These are phyloP conservation scores for Pichia membranifaciens DNA, from an alignment of 805 yeast species.

Conservation along the genomic window DNA sequence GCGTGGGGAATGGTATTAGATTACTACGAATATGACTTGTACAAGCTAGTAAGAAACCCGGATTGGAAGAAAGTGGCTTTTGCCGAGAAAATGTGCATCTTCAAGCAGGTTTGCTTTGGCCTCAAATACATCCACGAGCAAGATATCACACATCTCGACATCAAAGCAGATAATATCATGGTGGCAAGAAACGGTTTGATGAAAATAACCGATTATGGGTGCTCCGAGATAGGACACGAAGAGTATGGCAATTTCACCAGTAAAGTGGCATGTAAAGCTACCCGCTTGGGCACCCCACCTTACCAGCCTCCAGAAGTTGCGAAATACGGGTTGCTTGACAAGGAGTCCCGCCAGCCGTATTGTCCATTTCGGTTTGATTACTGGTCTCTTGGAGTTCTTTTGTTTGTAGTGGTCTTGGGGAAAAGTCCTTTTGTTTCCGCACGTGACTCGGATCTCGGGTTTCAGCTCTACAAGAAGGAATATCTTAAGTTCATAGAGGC, in stretches of 20 bases:
- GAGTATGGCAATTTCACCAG: conserved; percentile 44
- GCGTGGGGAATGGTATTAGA: conserved; percentile 78
- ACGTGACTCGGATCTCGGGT: conserved; percentile 39
- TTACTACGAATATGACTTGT: conserved; percentile 57
- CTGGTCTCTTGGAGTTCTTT: conserved; percentile 68
- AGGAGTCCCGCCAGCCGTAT: conserved; percentile 27
- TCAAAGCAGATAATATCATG: conserved; percentile 69
- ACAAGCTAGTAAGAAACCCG: conserved; percentile 45
- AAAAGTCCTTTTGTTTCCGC: conserved; percentile 58
- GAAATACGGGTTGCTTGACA: conserved; percentile 34
- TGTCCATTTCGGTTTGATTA: conserved; percentile 63
- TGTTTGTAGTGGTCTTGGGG: conserved; percentile 54
- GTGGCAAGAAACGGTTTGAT: conserved; percentile 55
- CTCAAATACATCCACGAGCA: conserved; percentile 54
- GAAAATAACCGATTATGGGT: conserved; percentile 73
- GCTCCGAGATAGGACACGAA: conserved; percentile 58
- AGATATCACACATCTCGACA: conserved; percentile 67
- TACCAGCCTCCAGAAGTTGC: conserved; percentile 76
- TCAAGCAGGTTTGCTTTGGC: conserved; percentile 63
- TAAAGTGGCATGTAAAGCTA: conserved; percentile 31
- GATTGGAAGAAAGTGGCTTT: conserved; percentile 52
- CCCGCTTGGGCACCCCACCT: conserved; percentile 75
- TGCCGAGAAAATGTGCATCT: conserved; percentile 55
- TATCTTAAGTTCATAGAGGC: conserved; percentile 34
- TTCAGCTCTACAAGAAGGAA: conserved; percentile 46